phyloP scores from a whole-genome alignment of 768 basidiomycete species.

The Auriscalpium microsporum region DNA sequence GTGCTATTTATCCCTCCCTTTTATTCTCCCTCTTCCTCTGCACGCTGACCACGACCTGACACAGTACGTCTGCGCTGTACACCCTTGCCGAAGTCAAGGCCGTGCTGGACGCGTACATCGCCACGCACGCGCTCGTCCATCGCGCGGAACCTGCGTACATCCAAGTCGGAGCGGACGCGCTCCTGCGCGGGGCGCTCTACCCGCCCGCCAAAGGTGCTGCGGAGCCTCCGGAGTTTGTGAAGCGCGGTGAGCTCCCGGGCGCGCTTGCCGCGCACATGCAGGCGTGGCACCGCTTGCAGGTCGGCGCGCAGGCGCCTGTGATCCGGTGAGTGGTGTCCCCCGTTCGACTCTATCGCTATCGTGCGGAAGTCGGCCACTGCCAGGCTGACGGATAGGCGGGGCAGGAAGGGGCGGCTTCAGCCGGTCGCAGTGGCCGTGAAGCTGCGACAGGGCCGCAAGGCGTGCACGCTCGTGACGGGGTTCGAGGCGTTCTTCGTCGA shows the following conservation, averaged over 20 bases:
- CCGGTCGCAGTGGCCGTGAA: conserved; percentile 67
- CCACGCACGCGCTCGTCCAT: conserved; percentile 54
- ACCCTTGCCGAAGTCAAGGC: conserved; percentile 46
- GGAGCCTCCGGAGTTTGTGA: conserved; percentile 41
- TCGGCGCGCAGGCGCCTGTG: conserved; percentile 46
- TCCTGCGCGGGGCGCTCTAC: conserved; percentile 23
- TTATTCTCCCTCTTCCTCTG: background rate
- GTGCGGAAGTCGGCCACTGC: too few species aligned
- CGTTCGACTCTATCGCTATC: too few species aligned
- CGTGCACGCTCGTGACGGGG: conserved; percentile 66
- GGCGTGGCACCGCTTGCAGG: conserved; percentile 57
- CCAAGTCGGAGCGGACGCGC: conserved; percentile 44
- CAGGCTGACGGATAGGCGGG: too few species aligned
- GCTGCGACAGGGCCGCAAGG: conserved; percentile 69
- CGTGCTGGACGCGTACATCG: conserved; percentile 55
- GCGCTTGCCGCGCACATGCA: conserved; percentile 63
- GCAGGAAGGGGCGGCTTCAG: conserved; percentile 68
- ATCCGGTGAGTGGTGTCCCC: conserved; percentile 39
- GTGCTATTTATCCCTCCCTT: conserved; percentile 18
- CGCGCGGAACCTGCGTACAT: conserved; percentile 58
- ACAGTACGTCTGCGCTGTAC: conserved; percentile 47
- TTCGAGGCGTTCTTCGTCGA: conserved; percentile 71
- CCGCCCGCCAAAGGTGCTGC: conserved; percentile 16
- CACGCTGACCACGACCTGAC: background rate
- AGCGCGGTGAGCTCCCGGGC: conserved; percentile 53